Base-by-base conservation (phyloP, 768 basidiomycete species). In the Boletus subparvulus region DNA sequence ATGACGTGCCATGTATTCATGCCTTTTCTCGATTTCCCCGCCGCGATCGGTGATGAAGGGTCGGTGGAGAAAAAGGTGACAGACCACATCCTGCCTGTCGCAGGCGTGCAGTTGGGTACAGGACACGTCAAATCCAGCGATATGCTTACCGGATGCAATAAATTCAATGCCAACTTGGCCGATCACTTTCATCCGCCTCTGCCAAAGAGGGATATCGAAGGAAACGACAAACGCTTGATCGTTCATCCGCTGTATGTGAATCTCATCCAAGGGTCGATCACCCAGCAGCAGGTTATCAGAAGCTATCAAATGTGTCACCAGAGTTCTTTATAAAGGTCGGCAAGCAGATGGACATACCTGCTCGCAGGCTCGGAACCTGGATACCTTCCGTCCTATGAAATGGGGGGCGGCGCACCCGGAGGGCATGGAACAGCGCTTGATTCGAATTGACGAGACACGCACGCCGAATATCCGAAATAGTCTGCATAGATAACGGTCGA, bases 131-230 rank as follows among this genome's bases (percentile, higher is more conserved):
- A 24, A 17, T 19, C 26, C 3, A 8, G 16, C 2, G 11, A 19
- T 2, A 21, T 11, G 5, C 45, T 47, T 36, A 70, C 70, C 56
- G 8, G 59, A 65, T 14, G 84, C 87, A 45, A 90, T 85, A 55
- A 90, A 89, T 59, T 90, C 87, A 8, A 88, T 63, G n/a, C 63
- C 62, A n/a, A 86, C 77, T 35, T 72, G 60, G 42, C 80, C 80
- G 12, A 82, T 77, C n/a, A 85, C 80, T 44, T 80, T 76, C 86
- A 90, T 85, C 33, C 88, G 78, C 60, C 80, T 82, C 68, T 87
- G 85, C 69, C 89, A 90, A 39, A 81, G 76, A 21, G 78, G 73
- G 14, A 89, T 74, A 13, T 76, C 73, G 49, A 88, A 77, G 26
- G 75, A 69, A 4, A 78, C 81, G 0, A 74, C 74, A 59, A 90